Conservation (phyloP, 2,329 filamentous ascomycete genomes). For the Fusarium sp. region DNA sequence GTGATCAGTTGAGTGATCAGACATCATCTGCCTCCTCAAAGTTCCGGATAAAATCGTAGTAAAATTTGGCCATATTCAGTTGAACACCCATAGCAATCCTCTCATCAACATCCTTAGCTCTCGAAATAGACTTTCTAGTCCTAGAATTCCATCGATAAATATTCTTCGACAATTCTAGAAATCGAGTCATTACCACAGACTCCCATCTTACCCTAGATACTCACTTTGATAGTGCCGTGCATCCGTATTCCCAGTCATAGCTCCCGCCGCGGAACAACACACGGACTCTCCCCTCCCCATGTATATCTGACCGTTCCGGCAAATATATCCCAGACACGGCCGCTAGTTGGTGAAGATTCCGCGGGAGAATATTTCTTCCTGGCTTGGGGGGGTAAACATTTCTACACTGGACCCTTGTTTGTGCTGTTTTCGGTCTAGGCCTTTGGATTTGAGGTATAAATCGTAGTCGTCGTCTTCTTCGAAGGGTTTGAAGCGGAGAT, state of each 20-base stretch:
- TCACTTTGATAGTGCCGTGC: slow-evolving; percentile 16
- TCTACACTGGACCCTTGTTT: neutral
- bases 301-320: slow-evolving; percentile 17
- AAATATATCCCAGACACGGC: slow-evolving; percentile 13
- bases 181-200: neutral
- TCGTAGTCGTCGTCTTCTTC: slow-evolving; percentile 14
- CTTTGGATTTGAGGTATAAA: neutral
- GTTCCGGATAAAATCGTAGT: slow-evolving; percentile 24
- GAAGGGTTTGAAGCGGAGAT: slow-evolving; percentile 6
- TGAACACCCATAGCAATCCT: slow-evolving; percentile 24
- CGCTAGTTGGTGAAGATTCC: neutral
- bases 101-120: slow-evolving; percentile 17
- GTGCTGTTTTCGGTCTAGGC: neutral
- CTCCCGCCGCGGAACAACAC: slow-evolving; percentile 8
- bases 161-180: slow-evolving; percentile 7
- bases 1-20: neutral
- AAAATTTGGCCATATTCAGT: slow-evolving; percentile 14
- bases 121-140: slow-evolving; percentile 10
- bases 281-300: neutral
- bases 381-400: neutral
- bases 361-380: slow-evolving; percentile 8
- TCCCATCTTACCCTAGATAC: neutral
- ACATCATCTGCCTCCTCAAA: neutral
- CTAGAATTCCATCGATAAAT: slow-evolving; percentile 13
- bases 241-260: slow-evolving; percentile 33